These are phyloP conservation scores for Xylaria sp. DNA, from an alignment of 2,329 filamentous ascomycete genomes.

Conservation along the genomic window DNA sequence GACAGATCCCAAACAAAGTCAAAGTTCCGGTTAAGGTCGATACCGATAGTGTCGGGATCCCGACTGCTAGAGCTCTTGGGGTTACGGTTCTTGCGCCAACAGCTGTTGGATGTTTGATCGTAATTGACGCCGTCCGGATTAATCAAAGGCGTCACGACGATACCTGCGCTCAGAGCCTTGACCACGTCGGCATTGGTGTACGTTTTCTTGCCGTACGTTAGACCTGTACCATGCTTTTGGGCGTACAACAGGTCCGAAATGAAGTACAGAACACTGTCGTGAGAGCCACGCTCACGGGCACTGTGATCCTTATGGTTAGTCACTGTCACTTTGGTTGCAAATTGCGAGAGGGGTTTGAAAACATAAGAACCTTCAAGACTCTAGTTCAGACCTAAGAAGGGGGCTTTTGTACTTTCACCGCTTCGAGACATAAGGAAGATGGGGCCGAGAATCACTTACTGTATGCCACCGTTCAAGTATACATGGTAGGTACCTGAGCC, in stretches of 20 bases:
- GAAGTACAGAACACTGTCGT: conserved; percentile 68
- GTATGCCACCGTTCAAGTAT: conserved; percentile 65
- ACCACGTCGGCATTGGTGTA: conserved; percentile 65
- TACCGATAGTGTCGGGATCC: conserved; percentile 52
- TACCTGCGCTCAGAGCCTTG: conserved; percentile 62
- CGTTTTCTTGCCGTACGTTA: conserved; percentile 62
- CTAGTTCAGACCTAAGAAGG: neutral
- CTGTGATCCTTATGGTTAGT: neutral
- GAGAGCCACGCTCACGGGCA: conserved; percentile 67
- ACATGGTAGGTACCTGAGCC: conserved; percentile 58
- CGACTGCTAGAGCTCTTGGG: conserved; percentile 51
- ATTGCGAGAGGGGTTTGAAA: neutral
- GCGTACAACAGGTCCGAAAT: conserved; percentile 67
- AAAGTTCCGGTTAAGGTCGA: conserved; percentile 68
- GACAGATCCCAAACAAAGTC: conserved; percentile 67
- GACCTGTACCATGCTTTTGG: conserved; percentile 58
- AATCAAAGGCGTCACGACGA: conserved; percentile 64
- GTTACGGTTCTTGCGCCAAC: conserved; percentile 69
- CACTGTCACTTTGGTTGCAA: neutral
- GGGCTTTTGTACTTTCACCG: neutral
- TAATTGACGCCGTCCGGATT: conserved; percentile 66
- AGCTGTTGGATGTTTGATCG: conserved; percentile 61
- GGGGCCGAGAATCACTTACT: conserved; percentile 43
- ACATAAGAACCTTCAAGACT: neutral
- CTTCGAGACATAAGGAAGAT: no score